Evolutionary conservation across 352 stramenopile genomes (phyloP), one percentile per base, ranked within the genome.

Genomic region (Phytophthora sp.): DNA sequence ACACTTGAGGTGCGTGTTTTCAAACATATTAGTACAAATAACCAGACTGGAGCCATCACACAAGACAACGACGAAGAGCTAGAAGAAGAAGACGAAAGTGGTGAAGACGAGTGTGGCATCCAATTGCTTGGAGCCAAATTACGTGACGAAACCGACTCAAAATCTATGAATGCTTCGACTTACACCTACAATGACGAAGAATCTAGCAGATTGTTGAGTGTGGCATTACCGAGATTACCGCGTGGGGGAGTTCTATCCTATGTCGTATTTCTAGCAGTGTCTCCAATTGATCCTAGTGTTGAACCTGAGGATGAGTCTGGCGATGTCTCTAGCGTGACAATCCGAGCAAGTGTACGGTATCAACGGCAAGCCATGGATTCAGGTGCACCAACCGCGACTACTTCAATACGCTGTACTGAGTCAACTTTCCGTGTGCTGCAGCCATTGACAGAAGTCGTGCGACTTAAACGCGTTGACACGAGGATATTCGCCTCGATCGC

Each of bases 1-100:
- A 63, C 76, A 20, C 62, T 92, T 12, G 74, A 90, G 51, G 33
- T 94, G 27, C 59, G 73, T 15, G 41, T 82, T 7, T 66, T 76
- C 4, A 69, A 52, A 27, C 47, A 56, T 23, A 21, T 30, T 29
- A 23, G 38, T 30, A 52, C 55, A 23, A 21, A 2, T 23, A 64
- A 63, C 13, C 23, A 51, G n/a, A 66, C 62, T 63, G 35, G 13
- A 0, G 23, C 18, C 27, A 20, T 30, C 13, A 27, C 23, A 6
- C 36, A 62, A 55, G 27, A 16, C 13, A 31, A 45, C 12, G 45
- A 61, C 11, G 56, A 63, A 5, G 39, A 68, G 11, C 8, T 39
- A 29, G 50, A 63, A n/a, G 36, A 36, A 23, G 56, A 30, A 18
- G 52, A 55, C 7, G 52, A 46, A 18, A 59, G 41, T 33, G 18